Evolutionary conservation across 192 early-diverging fungal species (phyloP).

Genomic region (Coemansia sp.): DNA sequence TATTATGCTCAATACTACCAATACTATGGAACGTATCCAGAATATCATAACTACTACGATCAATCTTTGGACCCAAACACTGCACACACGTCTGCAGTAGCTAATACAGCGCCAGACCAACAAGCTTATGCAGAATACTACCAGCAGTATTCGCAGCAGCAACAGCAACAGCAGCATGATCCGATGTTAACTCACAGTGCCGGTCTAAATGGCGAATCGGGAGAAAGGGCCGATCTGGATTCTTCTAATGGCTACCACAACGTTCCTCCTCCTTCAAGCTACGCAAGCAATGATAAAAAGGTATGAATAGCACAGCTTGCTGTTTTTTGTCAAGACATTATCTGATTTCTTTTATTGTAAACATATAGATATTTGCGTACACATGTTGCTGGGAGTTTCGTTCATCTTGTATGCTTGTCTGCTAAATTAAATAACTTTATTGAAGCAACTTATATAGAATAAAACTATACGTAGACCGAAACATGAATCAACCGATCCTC

Average conservation of each 20-base stretch:
- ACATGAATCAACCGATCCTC: slow-evolving; percentile 23
- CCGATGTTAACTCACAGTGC: neutral
- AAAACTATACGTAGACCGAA: neutral
- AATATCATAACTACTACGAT: slow-evolving; percentile 35
- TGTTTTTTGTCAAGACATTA: neutral
- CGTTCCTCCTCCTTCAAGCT: slow-evolving; percentile 43
- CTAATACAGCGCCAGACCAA: slow-evolving; percentile 2
- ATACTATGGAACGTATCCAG: slow-evolving; percentile 51
- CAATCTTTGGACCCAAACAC: slow-evolving; percentile 4
- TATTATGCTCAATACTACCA: slow-evolving; percentile 53
- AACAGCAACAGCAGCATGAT: neutral
- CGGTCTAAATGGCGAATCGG: neutral
- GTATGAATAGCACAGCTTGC: slow-evolving; percentile 13
- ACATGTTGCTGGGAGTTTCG: no score
- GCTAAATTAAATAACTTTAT: neutral
- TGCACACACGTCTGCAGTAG: neutral
- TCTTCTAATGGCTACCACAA: slow-evolving; percentile 35
- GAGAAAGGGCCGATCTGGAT: neutral
- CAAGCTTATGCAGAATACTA: slow-evolving; percentile 10
- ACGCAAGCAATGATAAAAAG: slow-evolving; percentile 26
- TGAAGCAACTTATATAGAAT: neutral
- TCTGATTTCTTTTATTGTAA: no score
- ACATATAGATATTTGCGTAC: no score
- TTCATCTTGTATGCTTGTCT: no score
- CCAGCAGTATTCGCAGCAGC: slow-evolving; percentile 11